Percentiles rank a stretch among this genome's conserved stretches.
These are phyloP conservation scores for Fusarium oxysporum DNA, from an alignment of 2,329 filamentous ascomycete genomes.

Conservation along the genomic window DNA sequence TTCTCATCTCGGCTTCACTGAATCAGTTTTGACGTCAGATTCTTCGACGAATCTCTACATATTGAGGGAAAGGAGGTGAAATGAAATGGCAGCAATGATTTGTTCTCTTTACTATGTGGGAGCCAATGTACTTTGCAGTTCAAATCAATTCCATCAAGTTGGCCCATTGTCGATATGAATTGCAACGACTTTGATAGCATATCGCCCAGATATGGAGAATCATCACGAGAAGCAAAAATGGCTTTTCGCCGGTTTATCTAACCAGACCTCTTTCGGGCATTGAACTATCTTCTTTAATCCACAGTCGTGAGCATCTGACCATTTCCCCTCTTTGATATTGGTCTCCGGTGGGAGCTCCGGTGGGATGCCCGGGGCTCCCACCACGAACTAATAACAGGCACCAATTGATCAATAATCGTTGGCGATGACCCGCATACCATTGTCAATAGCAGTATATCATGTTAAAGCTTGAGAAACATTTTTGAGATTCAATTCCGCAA, in stretches of 20 bases:
- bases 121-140: fast-evolving
- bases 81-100: background rate
- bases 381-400: background rate
- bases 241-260: background rate
- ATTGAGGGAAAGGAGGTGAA: fast-evolving
- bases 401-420: background rate
- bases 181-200: fast-evolving
- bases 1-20: background rate
- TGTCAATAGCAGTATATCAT: background rate
- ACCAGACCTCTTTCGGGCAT: background rate
- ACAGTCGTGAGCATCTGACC: background rate
- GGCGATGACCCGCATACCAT: background rate
- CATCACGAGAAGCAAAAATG: too few relatives aligned
- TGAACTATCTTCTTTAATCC: too few relatives aligned
- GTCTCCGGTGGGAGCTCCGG: constrained; percentile 1
- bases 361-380: constrained; percentile 7
- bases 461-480: fast-evolving
- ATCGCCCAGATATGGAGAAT: background rate
- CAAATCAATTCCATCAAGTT: fast-evolving
- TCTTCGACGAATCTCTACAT: fast-evolving
- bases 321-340: background rate
- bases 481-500: fast-evolving
- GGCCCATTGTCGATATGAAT: fast-evolving
- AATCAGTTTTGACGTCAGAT: background rate
- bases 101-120: background rate